These are phyloP conservation scores for Melampsora larici-populina DNA, from an alignment of 1,284 basidiomycete genomes.

Conservation along the genomic window DNA sequence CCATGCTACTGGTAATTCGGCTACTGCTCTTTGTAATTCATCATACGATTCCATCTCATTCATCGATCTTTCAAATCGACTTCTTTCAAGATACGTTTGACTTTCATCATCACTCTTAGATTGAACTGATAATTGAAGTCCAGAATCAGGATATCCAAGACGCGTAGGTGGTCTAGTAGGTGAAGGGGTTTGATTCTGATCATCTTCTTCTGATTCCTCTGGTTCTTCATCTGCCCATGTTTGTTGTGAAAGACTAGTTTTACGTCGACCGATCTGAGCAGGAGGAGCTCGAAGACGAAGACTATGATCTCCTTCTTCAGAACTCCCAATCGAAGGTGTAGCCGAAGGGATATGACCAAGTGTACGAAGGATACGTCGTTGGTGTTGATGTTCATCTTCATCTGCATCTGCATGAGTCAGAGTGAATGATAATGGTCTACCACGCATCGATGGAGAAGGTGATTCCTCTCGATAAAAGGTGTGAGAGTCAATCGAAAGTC, in stretches of 20 bases:
- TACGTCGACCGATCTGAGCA: neutral
- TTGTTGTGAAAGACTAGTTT: neutral
- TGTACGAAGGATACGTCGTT: neutral
- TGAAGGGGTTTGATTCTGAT: neutral
- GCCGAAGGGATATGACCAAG: neutral
- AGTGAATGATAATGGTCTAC: conserved; percentile 12
- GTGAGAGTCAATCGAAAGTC: neutral
- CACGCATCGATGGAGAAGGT: conserved; percentile 36
- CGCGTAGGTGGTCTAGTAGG: conserved; percentile 5
- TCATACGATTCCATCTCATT: conserved; percentile 13
- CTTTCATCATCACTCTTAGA: neutral
- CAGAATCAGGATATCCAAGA: neutral
- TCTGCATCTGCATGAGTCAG: neutral
- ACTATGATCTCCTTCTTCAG: neutral
- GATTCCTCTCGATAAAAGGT: conserved; percentile 1
- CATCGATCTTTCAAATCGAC: neutral
- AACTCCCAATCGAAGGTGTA: neutral
- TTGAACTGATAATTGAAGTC: neutral
- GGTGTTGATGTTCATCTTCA: neutral
- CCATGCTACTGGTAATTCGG: conserved; percentile 31
- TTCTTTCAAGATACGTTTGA: neutral
- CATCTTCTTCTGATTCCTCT: conserved; percentile 1
- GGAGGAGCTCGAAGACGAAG: neutral
- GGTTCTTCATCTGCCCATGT: neutral
- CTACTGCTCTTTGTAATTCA: conserved; percentile 37